Conservation (phyloP, 257 asterid species). For the Solanum sejunctum region DNA sequence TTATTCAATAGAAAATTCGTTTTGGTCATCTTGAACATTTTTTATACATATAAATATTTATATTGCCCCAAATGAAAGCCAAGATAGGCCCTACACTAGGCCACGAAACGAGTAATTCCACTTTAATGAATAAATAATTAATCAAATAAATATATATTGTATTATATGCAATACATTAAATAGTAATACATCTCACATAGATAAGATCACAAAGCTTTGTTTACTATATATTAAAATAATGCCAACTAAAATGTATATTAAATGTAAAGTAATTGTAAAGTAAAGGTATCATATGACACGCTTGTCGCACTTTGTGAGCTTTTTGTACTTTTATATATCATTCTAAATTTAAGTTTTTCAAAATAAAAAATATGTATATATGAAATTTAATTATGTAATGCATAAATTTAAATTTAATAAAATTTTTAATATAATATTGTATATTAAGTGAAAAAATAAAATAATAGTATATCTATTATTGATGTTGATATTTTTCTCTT, state of each 20-base stretch:
- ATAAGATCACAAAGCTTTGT: constrained; percentile 15
- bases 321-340: background rate
- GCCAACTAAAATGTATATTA: background rate
- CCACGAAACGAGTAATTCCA: background rate
- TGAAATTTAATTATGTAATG: no score
- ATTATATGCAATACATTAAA: background rate
- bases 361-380: no score
- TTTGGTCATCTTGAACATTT: background rate
- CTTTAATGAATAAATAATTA: background rate
- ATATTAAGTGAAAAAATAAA: no score
- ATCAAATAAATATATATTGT: background rate
- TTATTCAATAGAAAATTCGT: constrained; percentile 9
- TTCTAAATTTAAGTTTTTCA: no score
- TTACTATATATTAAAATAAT: background rate
- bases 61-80: constrained; percentile 33
- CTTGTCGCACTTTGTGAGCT: constrained; percentile 41
- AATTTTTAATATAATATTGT: no score
- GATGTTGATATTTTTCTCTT: background rate
- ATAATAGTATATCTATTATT: background rate
- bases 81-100: constrained; percentile 29
- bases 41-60: background rate
- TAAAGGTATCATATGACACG: constrained; percentile 38
- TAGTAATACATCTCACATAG: constrained; percentile 5
- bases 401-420: no score
- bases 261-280: constrained; percentile 23